Percentiles rank a stretch among this genome's conserved stretches.
Evolutionary conservation across 2,329 filamentous ascomycete genomes (phyloP).

Genomic region (Aspergillus udagawae): DNA sequence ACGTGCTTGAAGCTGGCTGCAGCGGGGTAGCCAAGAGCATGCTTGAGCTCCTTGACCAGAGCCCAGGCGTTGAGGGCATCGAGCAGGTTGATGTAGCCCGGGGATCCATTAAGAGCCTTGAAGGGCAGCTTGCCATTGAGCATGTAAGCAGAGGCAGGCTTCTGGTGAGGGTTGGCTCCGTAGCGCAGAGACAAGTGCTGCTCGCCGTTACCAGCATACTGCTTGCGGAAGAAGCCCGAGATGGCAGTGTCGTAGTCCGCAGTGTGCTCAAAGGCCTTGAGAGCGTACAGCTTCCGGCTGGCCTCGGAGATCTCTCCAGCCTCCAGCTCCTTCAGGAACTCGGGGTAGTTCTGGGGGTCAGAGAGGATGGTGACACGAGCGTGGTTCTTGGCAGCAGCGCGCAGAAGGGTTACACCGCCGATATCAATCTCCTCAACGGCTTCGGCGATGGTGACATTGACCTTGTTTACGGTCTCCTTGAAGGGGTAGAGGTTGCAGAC

Average conservation of each 20-base stretch:
- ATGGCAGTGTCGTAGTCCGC: conserved; percentile 95
- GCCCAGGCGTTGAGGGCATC: conserved; percentile 97
- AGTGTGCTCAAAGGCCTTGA: conserved; percentile 98
- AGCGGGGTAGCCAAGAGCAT: conserved; percentile 79
- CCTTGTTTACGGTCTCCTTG: conserved; percentile 95
- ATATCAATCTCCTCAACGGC: conserved; percentile 99
- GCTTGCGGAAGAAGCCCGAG: conserved; percentile 94
- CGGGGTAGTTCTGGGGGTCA: conserved; percentile 88
- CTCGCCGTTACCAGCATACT: conserved; percentile 80
- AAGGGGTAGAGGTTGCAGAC: conserved; percentile 99
- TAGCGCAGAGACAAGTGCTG: conserved; percentile 87
- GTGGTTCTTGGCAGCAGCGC: conserved; percentile 98
- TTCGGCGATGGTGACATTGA: conserved; percentile 94
- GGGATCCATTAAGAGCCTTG: conserved; percentile 83
- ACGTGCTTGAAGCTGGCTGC: conserved; percentile 99
- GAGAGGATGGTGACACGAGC: conserved; percentile 91
- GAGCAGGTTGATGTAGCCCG: conserved; percentile 95
- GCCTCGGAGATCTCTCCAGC: conserved; percentile 78
- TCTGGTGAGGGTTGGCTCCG: conserved; percentile 96
- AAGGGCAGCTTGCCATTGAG: conserved; percentile 76
- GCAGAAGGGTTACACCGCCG: conserved; percentile 91
- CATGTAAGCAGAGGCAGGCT: conserved; percentile 83
- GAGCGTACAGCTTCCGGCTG: conserved; percentile 81
- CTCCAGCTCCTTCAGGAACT: conserved; percentile 87
- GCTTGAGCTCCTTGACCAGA: conserved; percentile 91